phyloP scores from a whole-genome alignment of 768 basidiomycete species.

The Cytidiella melzeri region DNA sequence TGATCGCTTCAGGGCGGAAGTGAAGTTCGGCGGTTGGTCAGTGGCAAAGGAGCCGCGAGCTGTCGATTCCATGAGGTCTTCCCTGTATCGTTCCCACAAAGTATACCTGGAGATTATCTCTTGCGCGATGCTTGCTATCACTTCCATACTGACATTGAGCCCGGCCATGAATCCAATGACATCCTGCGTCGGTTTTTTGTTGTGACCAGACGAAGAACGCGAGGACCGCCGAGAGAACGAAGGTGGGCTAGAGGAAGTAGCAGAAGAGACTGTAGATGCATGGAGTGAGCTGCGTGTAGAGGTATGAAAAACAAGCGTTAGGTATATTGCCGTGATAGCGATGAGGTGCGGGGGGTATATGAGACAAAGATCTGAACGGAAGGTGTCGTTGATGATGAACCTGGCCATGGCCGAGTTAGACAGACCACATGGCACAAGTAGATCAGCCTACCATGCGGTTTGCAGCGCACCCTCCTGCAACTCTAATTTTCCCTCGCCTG shows the following conservation, averaged over 20 bases:
- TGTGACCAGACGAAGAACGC: constrained; percentile 32
- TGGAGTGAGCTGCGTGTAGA: constrained; percentile 44
- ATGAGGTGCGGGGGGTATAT: constrained; percentile 93
- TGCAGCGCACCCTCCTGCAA: constrained; percentile 75
- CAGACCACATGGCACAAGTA: not conserved
- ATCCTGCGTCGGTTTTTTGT: constrained; percentile 47
- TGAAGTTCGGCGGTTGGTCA: constrained; percentile 15
- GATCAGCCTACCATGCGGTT: constrained; percentile 71
- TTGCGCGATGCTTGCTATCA: constrained; percentile 80
- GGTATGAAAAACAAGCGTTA: constrained; percentile 72
- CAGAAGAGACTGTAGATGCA: constrained; percentile 29
- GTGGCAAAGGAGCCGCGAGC: constrained; percentile 16
- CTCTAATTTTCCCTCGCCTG: constrained; percentile 72
- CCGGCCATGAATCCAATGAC: constrained; percentile 78
- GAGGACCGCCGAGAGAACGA: constrained; percentile 43
- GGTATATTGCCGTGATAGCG: constrained; percentile 86
- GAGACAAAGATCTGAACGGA: constrained; percentile 89
- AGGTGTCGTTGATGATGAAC: constrained; percentile 97
- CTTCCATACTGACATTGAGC: constrained; percentile 78
- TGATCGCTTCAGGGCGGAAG: constrained; percentile 22
- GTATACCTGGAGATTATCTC: constrained; percentile 89
- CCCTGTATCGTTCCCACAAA: constrained; percentile 81
- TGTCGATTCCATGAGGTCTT: constrained; percentile 35
- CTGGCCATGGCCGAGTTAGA: constrained; percentile 32
- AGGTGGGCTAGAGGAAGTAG: constrained; percentile 8